Percentiles rank a stretch among this genome's conserved stretches.
Conservation (phyloP, 2,329 filamentous ascomycete species). For the Aspergillus persii region DNA sequence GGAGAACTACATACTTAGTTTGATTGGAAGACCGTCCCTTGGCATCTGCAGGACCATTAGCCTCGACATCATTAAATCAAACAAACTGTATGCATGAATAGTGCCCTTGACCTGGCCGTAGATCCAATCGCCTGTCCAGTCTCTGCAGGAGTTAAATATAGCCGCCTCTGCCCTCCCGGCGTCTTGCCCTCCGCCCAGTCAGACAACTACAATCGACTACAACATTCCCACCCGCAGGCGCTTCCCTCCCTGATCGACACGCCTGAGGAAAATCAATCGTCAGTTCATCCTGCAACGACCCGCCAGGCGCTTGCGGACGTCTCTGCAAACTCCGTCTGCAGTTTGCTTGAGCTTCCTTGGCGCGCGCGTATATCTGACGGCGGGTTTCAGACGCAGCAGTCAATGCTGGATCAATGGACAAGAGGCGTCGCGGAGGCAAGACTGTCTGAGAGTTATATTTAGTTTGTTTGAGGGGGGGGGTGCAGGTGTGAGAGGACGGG, state of each 20-base stretch:
- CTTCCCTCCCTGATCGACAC: too few relatives aligned
- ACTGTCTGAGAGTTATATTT: background rate
- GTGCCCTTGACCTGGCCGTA: too few relatives aligned
- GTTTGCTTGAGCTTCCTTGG: background rate
- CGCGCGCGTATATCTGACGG: background rate
- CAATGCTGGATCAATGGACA: background rate
- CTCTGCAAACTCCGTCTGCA: background rate
- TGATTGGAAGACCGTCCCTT: background rate
- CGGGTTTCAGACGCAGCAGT: background rate
- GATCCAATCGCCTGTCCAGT: background rate
- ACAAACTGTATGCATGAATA: too few relatives aligned
- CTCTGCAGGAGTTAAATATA: background rate
- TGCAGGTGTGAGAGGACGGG: background rate
- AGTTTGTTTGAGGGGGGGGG: background rate
- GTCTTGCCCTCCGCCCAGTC: background rate
- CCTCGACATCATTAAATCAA: too few relatives aligned
- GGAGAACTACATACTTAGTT: background rate
- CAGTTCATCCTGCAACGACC: background rate
- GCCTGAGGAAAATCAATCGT: too few relatives aligned
- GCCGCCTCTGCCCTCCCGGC: background rate
- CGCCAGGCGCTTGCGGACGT: background rate
- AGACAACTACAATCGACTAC: background rate
- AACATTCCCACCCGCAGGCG: background rate
- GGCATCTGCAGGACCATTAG: background rate
- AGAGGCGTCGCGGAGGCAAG: background rate